Evolutionary conservation across 345 rosid genomes (phyloP).

Genomic region (Erysimum cheiranthoides): DNA sequence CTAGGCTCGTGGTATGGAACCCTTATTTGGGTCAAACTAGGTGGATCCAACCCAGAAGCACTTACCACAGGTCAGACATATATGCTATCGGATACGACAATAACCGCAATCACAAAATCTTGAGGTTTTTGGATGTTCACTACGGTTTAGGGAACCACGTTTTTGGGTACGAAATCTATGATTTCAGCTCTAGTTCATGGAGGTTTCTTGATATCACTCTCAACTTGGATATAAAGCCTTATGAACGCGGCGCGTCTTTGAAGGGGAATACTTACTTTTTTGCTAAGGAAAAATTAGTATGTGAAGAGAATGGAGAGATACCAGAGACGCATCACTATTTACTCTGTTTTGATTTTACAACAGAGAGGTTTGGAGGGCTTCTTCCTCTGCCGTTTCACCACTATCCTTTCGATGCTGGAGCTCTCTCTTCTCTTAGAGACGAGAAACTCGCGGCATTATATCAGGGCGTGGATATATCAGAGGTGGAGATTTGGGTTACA

Average conservation of each 20-base stretch:
- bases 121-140: background rate
- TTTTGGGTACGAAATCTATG: too few relatives aligned
- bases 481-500: background rate
- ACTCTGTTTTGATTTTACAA: slow-evolving; percentile 5
- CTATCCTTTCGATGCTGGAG: too few relatives aligned
- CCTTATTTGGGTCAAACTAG: background rate
- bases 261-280: too few relatives aligned
- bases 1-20: background rate
- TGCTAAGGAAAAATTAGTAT: too few relatives aligned
- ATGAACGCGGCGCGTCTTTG: too few relatives aligned
- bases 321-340: background rate
- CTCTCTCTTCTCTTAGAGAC: background rate
- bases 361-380: background rate
- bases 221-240: too few relatives aligned
- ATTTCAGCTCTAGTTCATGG: too few relatives aligned
- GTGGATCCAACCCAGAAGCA: background rate
- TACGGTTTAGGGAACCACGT: too few relatives aligned
- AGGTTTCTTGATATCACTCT: too few relatives aligned
- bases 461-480: background rate
- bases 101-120: background rate
- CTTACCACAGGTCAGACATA: background rate
- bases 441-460: background rate
- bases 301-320: too few relatives aligned
- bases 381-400: background rate
- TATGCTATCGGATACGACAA: background rate